These are phyloP conservation scores for Lophiotrema nucula DNA, from an alignment of 495 filamentous ascomycete species.

Conservation along the genomic window DNA sequence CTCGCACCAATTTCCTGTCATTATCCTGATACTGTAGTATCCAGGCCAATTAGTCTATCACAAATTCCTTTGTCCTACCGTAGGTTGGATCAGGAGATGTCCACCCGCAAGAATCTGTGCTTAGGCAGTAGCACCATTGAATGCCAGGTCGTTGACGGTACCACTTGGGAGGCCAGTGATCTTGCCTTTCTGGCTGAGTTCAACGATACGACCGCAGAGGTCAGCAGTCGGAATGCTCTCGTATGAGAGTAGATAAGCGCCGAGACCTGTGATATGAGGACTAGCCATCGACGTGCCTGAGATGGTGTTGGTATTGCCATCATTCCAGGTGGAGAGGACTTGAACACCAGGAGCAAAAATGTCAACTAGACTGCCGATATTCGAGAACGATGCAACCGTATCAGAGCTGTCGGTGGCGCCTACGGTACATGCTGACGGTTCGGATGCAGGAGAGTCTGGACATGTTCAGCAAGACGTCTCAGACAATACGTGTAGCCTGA, in stretches of 20 bases:
- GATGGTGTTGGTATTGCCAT: slow-evolving; percentile 46
- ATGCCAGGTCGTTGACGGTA: slow-evolving; percentile 22
- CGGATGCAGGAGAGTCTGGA: slow-evolving; percentile 37
- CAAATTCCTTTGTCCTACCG: too few species aligned
- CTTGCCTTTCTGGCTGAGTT: slow-evolving; percentile 14
- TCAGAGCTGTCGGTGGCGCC: slow-evolving; percentile 42
- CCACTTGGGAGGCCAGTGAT: slow-evolving; percentile 15
- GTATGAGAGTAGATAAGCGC: slow-evolving; percentile 30
- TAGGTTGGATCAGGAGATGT: background rate
- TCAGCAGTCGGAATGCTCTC: slow-evolving; percentile 7
- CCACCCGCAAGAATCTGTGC: too few species aligned
- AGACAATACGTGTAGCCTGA: too few species aligned
- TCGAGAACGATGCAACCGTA: slow-evolving; percentile 38
- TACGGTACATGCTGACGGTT: slow-evolving; percentile 42
- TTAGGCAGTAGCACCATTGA: slow-evolving; percentile 15
- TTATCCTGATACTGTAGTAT: too few species aligned
- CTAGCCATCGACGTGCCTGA: slow-evolving; percentile 64
- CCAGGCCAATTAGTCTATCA: too few species aligned
- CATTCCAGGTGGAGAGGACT: slow-evolving; percentile 38
- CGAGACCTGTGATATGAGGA: slow-evolving; percentile 61
- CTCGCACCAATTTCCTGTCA: background rate
- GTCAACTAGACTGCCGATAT: slow-evolving; percentile 41
- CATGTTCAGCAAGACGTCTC: too few species aligned
- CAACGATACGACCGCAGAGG: slow-evolving; percentile 23
- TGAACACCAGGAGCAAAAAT: slow-evolving; percentile 45